phyloP scores from a whole-genome alignment of 2,329 filamentous ascomycete genomes.

The Metarhizium guizhouense region DNA sequence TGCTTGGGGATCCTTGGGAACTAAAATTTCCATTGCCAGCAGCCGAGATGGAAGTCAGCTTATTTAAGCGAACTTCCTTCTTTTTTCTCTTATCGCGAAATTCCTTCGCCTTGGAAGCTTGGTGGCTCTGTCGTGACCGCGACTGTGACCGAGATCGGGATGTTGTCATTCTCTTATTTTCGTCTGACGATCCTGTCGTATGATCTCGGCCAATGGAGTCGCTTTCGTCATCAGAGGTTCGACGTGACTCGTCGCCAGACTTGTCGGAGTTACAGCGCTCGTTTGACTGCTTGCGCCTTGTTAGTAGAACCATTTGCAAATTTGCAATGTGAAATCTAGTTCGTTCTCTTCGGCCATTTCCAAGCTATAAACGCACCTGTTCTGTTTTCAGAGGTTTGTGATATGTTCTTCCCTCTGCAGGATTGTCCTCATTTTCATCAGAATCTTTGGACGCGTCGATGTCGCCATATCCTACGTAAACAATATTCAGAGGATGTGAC shows the following conservation, averaged over 20 bases:
- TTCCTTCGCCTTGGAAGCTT: conserved; percentile 30
- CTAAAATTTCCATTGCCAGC: conserved; percentile 15
- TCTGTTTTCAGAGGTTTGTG: conserved; percentile 19
- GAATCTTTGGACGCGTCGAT: conserved; percentile 33
- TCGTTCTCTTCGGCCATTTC: not conserved
- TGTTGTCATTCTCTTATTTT: conserved; percentile 5
- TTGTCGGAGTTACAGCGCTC: not conserved
- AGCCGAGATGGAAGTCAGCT: conserved; percentile 51
- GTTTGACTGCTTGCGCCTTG: not conserved
- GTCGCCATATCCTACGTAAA: conserved; percentile 47
- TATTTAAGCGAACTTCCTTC: conserved; percentile 59
- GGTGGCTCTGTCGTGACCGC: conserved; percentile 15
- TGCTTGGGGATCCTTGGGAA: conserved; percentile 11
- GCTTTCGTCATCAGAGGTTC: conserved; percentile 12
- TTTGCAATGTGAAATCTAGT: not conserved
- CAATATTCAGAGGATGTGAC: conserved; percentile 41
- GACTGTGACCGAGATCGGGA: conserved; percentile 24
- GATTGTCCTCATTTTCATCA: conserved; percentile 24
- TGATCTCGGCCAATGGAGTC: conserved; percentile 14
- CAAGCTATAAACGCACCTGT: conserved; percentile 14
- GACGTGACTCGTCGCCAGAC: conserved; percentile 10
- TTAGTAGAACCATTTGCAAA: not conserved
- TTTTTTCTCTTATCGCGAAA: conserved; percentile 51
- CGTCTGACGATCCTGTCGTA: conserved; percentile 18
- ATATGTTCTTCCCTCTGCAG: conserved; percentile 26